These are phyloP conservation scores for Lachnellula subtilissima DNA, from an alignment of 2,329 filamentous ascomycete species.

Conservation along the genomic window DNA sequence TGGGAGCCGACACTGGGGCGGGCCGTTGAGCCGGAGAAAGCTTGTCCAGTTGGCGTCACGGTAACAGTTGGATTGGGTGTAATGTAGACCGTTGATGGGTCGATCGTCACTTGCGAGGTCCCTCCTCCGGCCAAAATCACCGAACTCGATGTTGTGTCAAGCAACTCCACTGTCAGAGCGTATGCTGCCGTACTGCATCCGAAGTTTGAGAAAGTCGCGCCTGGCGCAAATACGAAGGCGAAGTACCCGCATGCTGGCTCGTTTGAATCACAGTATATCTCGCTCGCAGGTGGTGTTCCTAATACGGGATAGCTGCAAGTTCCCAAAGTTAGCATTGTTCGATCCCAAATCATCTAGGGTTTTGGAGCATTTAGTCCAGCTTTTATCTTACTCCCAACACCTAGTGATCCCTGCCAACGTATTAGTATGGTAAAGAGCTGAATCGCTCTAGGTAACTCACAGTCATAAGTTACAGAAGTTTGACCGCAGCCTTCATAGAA, in stretches of 20 bases:
- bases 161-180: conserved; percentile 7
- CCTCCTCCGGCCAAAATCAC: background rate
- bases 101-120: background rate
- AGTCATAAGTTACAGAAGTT: conserved; percentile 15
- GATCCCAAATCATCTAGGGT: background rate
- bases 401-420: background rate
- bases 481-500: conserved; percentile 23
- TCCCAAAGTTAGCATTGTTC: conserved; percentile 18
- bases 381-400: background rate
- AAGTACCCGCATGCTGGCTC: conserved; percentile 21
- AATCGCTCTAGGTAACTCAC: conserved; percentile 2
- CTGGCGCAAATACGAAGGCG: conserved; percentile 15
- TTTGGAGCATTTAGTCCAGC: too few species aligned
- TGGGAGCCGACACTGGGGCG: conserved; percentile 3
- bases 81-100: background rate
- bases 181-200: conserved; percentile 20
- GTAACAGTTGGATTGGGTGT: background rate
- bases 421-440: background rate
- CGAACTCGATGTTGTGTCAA: conserved; percentile 5
- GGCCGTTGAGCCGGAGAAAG: background rate
- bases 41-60: background rate
- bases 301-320: background rate
- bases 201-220: conserved; percentile 19
- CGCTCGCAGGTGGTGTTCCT: conserved; percentile 8
- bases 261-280: conserved; percentile 14